phyloP scores from a whole-genome alignment of 2,329 filamentous ascomycete genomes.

The Cladosporium sp. region DNA sequence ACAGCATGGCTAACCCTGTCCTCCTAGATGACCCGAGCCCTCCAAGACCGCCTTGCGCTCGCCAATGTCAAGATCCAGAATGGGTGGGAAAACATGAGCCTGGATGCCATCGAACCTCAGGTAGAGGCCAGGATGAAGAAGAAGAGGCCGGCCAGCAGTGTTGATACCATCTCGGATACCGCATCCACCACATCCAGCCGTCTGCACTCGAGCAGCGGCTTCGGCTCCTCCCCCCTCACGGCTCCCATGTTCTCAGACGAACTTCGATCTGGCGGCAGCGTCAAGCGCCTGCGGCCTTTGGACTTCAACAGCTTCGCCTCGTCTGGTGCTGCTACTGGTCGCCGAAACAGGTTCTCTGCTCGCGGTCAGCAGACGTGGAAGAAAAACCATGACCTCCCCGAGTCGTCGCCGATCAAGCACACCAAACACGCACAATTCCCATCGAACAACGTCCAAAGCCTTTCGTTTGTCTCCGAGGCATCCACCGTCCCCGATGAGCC shows the following conservation, averaged over 20 bases:
- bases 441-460: slow-evolving; percentile 60
- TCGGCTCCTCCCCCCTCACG: slow-evolving; percentile 83
- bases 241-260: slow-evolving; percentile 82
- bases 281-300: slow-evolving; percentile 27
- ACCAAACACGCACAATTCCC: slow-evolving; percentile 72
- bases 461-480: slow-evolving; percentile 74
- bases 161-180: slow-evolving; percentile 79
- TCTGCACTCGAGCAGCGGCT: slow-evolving; percentile 61
- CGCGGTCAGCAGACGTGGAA: slow-evolving; percentile 64
- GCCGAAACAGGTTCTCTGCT: slow-evolving; percentile 26
- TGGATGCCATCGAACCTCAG: slow-evolving; percentile 81
- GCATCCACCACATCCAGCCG: slow-evolving; percentile 80
- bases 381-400: slow-evolving; percentile 67
- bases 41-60: slow-evolving; percentile 90
- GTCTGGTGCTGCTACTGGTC: slow-evolving; percentile 29
- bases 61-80: slow-evolving; percentile 97
- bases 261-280: slow-evolving; percentile 59
- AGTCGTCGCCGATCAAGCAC: slow-evolving; percentile 82
- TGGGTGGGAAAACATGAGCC: slow-evolving; percentile 86
- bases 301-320: slow-evolving; percentile 20
- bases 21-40: slow-evolving; percentile 77
- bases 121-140: slow-evolving; percentile 74
- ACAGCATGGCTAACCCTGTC: slow-evolving; percentile 20
- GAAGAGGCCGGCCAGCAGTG: slow-evolving; percentile 59
- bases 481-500: slow-evolving; percentile 62